phyloP scores from a whole-genome alignment of 2,329 filamentous ascomycete genomes.

The Orbilia quercus region DNA sequence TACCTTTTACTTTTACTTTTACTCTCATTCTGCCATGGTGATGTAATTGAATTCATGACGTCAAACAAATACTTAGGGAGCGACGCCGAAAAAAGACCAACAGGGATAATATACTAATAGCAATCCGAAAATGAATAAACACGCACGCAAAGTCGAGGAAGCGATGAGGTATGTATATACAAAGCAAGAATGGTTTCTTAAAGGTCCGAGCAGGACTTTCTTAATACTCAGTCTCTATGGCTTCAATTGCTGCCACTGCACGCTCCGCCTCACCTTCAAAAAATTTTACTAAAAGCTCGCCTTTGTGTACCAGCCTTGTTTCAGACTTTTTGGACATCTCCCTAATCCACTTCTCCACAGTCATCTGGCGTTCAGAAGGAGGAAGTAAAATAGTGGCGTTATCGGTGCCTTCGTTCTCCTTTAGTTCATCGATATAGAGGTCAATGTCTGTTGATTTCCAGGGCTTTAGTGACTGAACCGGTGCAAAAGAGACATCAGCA shows the following conservation, averaged over 20 bases:
- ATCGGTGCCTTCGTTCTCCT: conserved; percentile 67
- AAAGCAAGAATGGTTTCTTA: background rate
- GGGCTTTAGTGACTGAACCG: conserved; percentile 43
- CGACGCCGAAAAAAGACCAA: background rate
- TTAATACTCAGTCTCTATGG: conserved; percentile 67
- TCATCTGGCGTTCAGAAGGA: conserved; percentile 86
- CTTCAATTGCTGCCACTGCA: conserved; percentile 81
- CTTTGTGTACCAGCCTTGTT: conserved; percentile 79
- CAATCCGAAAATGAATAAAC: no score
- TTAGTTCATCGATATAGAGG: conserved; percentile 46
- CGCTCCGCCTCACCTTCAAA: conserved; percentile 86
- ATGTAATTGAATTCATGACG: conserved; percentile 17
- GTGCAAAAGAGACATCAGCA: conserved; percentile 28
- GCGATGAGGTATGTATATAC: no score
- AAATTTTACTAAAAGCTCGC: conserved; percentile 80
- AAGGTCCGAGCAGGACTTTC: background rate
- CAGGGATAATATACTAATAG: no score
- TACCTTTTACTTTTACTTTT: no score
- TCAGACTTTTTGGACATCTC: conserved; percentile 84
- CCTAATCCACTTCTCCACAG: conserved; percentile 90
- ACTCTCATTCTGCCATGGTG: no score
- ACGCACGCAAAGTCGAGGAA: no score
- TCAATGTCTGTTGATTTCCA: conserved; percentile 43
- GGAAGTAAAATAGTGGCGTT: conserved; percentile 72
- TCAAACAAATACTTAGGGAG: background rate